These are phyloP conservation scores for Penstemon davidsonii DNA, from an alignment of 257 asterid genomes.

Conservation along the genomic window DNA sequence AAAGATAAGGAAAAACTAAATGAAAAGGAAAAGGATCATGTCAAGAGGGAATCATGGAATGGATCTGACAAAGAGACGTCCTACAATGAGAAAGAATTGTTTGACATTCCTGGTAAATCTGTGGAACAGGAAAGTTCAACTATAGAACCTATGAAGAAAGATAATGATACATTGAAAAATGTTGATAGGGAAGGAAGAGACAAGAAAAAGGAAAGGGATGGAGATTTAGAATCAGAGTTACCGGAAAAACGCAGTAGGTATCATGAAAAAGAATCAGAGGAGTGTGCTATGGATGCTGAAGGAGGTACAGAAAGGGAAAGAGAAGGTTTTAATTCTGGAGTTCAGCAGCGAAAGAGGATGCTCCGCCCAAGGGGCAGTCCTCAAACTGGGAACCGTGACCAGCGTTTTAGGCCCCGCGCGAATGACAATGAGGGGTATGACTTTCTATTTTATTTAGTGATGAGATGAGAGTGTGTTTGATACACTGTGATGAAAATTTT, in stretches of 20 bases:
- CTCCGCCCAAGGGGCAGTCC: conserved; percentile 93
- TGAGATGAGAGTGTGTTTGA: conserved; percentile 16
- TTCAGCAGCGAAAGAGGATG: conserved; percentile 91
- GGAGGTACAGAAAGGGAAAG: conserved; percentile 68
- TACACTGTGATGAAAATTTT: conserved; percentile 8
- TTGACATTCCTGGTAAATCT: conserved; percentile 58
- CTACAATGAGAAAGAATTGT: conserved; percentile 57
- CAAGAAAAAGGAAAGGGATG: conserved; percentile 80
- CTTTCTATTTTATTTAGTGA: conserved; percentile 25
- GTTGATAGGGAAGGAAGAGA: conserved; percentile 67
- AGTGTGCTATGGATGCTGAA: conserved; percentile 62
- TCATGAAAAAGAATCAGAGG: conserved; percentile 80
- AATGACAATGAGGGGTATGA: conserved; percentile 85
- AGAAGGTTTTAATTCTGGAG: conserved; percentile 66
- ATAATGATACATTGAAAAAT: conserved; percentile 62
- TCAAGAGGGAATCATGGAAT: conserved; percentile 74
- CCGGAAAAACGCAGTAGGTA: conserved; percentile 63
- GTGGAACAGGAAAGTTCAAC: conserved; percentile 51
- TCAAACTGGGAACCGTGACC: conserved; percentile 70
- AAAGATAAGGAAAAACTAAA: conserved; percentile 70
- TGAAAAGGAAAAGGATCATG: conserved; percentile 70
- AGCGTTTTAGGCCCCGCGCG: conserved; percentile 58
- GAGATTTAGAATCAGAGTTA: conserved; percentile 74
- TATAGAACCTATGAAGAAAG: conserved; percentile 69
- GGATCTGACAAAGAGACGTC: conserved; percentile 64